Evolutionary conservation across 169 alveolate genomes (phyloP).

Genomic region (Plasmodium blacklocki): DNA sequence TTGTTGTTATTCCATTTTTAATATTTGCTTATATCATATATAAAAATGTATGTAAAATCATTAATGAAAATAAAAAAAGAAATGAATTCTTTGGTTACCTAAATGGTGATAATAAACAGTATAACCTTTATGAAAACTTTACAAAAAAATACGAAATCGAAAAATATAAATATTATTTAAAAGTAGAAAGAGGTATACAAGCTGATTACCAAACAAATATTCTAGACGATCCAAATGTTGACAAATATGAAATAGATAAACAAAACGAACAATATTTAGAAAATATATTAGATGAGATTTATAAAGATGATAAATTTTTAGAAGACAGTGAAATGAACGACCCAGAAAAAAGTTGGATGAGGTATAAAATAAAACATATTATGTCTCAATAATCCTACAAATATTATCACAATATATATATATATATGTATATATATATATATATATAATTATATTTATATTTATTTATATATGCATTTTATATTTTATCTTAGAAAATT

Average conservation of each 20-base stretch:
- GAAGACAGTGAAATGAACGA: slow-evolving; percentile 29
- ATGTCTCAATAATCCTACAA: not conserved
- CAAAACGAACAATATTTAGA: slow-evolving; percentile 47
- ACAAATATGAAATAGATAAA: slow-evolving; percentile 30
- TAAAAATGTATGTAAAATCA: slow-evolving; percentile 40
- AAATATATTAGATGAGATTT: slow-evolving; percentile 47
- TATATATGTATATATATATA: not conserved
- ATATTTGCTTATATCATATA: slow-evolving; percentile 55
- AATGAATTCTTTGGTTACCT: slow-evolving; percentile 48
- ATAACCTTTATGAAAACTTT: slow-evolving; percentile 32
- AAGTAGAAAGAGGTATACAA: slow-evolving; percentile 37
- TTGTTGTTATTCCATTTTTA: slow-evolving; percentile 67
- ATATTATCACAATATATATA: not conserved
- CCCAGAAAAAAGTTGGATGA: slow-evolving; percentile 46
- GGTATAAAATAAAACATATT: slow-evolving; percentile 13
- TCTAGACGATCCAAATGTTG: slow-evolving; percentile 33
- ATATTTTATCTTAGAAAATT: slow-evolving; percentile 32
- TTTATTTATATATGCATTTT: not conserved
- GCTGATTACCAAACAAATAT: slow-evolving; percentile 46
- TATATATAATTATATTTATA: not conserved
- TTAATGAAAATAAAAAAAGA: slow-evolving; percentile 56
- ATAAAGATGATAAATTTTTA: slow-evolving; percentile 26
- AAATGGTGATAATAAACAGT: slow-evolving; percentile 34
- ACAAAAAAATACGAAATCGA: slow-evolving; percentile 67
- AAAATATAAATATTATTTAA: slow-evolving; percentile 51